Percentiles rank a stretch among this genome's conserved stretches.
These are phyloP conservation scores for Metschnikowia dekortorum DNA, from an alignment of 805 yeast genomes.

Conservation along the genomic window DNA sequence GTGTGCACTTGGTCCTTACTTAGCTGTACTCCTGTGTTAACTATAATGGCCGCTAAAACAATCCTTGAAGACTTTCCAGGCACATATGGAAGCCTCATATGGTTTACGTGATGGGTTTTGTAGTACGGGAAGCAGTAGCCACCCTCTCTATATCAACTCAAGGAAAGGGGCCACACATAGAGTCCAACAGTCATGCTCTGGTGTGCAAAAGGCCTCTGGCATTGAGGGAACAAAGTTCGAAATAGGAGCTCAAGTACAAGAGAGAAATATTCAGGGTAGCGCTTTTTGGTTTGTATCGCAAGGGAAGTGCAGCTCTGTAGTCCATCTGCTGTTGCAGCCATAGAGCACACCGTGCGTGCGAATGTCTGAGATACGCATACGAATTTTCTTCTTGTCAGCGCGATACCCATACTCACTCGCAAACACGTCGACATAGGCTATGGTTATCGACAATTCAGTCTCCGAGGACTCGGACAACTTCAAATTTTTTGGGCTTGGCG, in stretches of 20 bases:
- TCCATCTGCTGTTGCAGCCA: not conserved
- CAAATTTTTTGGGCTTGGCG: conserved; percentile 87
- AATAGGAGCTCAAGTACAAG: not conserved
- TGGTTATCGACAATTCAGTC: conserved; percentile 11
- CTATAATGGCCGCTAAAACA: no score
- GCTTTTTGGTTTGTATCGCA: no score
- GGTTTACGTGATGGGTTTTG: no score
- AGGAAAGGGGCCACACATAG: no score
- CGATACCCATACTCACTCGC: not conserved
- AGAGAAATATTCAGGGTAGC: not conserved
- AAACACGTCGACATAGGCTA: conserved; percentile 1
- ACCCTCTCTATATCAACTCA: no score
- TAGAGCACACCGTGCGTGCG: not conserved
- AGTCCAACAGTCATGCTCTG: not conserved
- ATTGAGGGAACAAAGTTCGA: not conserved
- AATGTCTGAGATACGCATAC: not conserved
- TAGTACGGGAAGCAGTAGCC: no score
- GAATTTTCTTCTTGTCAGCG: conserved; percentile 4
- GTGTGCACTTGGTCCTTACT: no score
- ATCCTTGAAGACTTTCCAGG: no score
- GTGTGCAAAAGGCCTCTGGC: not conserved
- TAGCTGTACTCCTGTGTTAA: no score
- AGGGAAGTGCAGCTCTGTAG: not conserved
- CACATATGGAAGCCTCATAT: no score
- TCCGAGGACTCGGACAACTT: conserved; percentile 35